Base-by-base conservation (phyloP, 495 filamentous ascomycete genomes). In the Hyaloscypha hepaticicola region DNA sequence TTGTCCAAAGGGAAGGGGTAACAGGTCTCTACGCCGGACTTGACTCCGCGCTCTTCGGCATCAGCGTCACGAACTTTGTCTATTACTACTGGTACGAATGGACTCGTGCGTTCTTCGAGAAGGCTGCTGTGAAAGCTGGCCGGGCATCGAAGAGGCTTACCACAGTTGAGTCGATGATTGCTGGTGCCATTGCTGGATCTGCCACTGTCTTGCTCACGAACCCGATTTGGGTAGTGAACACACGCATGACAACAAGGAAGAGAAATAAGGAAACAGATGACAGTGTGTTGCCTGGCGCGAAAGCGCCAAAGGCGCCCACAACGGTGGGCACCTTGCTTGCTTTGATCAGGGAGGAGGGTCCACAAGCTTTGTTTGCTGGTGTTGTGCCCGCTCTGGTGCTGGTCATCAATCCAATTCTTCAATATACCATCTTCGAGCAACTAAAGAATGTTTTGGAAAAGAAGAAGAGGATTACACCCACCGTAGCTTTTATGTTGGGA, bases 61-160 rank as follows among this genome's bases (percentile, higher is more conserved):
- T 98, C 78, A 94, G 90, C 75, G 88, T 99, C 63, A 99, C 95
- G 61, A 99, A 99, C 77, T 98, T 99, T 69, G 93, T 99, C 25
- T 99, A 99, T 78, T 99, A 99, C 78, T 99, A 99, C 78, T 99
- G 95, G 91, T 99, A 97, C 79, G 95, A 99, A 79, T 98, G 92
- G 90, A 94, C 93, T 60, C 89, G 95, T 25, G 82, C 90, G 50
- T 88, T 87, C 69, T 97, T 98, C 77, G 91, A 96, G 75, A 85
- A 85, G 45, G 91, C 93, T 14, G 92, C 92, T 31, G 70, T 80
- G 33, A 86, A 85, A 69, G 76, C 90, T 51, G 90, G 91, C n/a
- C 87, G 93, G 45, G 82, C 86, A 31, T 89, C 87, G 33, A 88
- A 87, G 74, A 93, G 91, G 72, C 87, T 99, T 70, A 95, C 91